Percentiles rank a stretch among this genome's conserved stretches.
phyloP scores from a whole-genome alignment of 2,329 filamentous ascomycete genomes.

The Blumeriella jaapii region DNA sequence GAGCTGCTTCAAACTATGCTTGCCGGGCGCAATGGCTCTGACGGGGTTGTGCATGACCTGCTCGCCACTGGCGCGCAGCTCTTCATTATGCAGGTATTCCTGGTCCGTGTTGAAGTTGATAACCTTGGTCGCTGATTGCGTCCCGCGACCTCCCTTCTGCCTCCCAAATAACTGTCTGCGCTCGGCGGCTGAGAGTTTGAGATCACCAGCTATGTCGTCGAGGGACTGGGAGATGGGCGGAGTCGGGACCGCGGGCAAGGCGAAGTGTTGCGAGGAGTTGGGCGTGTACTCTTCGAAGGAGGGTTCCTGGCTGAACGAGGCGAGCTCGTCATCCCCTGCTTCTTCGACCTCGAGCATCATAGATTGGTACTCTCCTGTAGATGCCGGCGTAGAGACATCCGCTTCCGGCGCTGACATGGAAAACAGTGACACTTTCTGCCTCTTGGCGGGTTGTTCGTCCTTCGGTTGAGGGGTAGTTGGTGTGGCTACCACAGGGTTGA shows the following conservation, averaged over 20 bases:
- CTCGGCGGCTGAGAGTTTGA: constrained; percentile 68
- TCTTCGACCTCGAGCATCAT: constrained; percentile 36
- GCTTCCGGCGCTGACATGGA: constrained; percentile 40
- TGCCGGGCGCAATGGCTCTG: constrained; percentile 70
- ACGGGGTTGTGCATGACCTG: constrained; percentile 68
- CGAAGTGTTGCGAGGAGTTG: constrained; percentile 13
- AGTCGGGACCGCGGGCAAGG: constrained; percentile 20
- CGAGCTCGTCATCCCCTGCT: constrained; percentile 11
- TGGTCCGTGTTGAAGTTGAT: constrained; percentile 81
- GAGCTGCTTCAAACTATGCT: constrained; percentile 80
- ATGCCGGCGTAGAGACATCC: constrained; percentile 3
- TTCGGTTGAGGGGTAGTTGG: constrained; percentile 18
- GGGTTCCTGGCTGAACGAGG: constrained; percentile 13
- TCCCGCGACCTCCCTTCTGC: constrained; percentile 31
- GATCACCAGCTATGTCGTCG: constrained; percentile 58
- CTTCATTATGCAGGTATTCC: constrained; percentile 80
- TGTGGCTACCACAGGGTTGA: constrained; percentile 14
- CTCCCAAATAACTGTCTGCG: constrained; percentile 81
- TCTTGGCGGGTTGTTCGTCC: constrained; percentile 28
- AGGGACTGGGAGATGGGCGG: constrained; percentile 41
- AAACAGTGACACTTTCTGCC: constrained; percentile 59
- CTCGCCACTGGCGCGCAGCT: constrained; percentile 57
- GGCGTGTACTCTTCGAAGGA: constrained; percentile 25
- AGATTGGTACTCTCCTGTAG: constrained; percentile 36
- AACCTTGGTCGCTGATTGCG: constrained; percentile 45